A percentile compares a stretch with the other conserved stretches of the same genome.
Evolutionary conservation across 2,329 filamentous ascomycete genomes (phyloP).

Genomic region (Camillea tinctor): DNA sequence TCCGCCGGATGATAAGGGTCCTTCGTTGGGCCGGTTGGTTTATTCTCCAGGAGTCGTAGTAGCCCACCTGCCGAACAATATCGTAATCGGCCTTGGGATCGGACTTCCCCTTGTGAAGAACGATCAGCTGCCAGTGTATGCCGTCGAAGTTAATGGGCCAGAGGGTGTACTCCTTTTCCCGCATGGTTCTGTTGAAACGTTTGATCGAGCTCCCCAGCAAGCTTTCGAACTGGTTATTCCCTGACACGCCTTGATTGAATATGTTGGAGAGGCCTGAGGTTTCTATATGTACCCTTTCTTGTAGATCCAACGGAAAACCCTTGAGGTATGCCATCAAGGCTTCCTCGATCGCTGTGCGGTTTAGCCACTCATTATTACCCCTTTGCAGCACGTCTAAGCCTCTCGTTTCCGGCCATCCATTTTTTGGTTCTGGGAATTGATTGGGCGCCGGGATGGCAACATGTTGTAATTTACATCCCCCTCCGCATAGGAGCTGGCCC

Average conservation of each 20-base stretch:
- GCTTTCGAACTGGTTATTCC: neutral
- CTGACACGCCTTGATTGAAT: neutral
- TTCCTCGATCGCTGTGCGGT: constrained; percentile 15
- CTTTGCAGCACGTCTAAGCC: constrained; percentile 21
- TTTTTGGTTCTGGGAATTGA: constrained; percentile 1
- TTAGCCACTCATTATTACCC: constrained; percentile 13
- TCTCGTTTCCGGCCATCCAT: constrained; percentile 17
- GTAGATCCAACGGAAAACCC: constrained; percentile 1
- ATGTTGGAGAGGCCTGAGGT: neutral
- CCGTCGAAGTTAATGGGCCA: constrained; percentile 15
- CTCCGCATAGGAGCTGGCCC: constrained; percentile 10
- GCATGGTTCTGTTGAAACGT: constrained; percentile 4
- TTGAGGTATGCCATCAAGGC: constrained; percentile 4
- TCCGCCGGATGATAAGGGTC: neutral
- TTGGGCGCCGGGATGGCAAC: neutral
- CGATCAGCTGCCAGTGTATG: constrained; percentile 21
- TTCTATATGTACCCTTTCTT: constrained; percentile 3
- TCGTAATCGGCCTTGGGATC: constrained; percentile 1
- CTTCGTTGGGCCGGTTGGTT: accelerated
- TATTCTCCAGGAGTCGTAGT: constrained; percentile 16
- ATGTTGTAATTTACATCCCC: constrained; percentile 9
- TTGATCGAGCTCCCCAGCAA: neutral
- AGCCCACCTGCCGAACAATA: constrained; percentile 10
- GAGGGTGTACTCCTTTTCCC: constrained; percentile 16
- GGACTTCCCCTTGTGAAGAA: constrained; percentile 17